Conservation (phyloP, 495 filamentous ascomycete species). For the Thozetella sp. region DNA sequence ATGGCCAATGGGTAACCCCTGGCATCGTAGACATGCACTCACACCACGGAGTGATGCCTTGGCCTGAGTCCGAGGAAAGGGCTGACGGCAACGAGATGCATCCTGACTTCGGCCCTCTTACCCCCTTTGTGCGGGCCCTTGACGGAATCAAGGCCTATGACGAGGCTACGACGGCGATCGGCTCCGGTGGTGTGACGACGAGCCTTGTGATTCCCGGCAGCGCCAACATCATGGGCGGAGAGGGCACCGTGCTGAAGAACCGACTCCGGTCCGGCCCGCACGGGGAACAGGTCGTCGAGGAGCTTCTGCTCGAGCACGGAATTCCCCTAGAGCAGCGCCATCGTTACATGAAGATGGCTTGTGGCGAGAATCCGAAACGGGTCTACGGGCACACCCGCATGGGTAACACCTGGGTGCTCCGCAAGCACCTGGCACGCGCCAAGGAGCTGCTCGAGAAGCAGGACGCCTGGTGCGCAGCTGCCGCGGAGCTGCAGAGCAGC, state of each 20-base stretch:
- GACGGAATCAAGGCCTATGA: constrained; percentile 52
- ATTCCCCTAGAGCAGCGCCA: constrained; percentile 37
- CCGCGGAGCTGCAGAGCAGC: constrained; percentile 18
- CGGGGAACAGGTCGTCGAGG: constrained; percentile 41
- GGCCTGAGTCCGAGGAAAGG: constrained; percentile 22
- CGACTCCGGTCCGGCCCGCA: constrained; percentile 20
- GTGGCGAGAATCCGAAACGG: constrained; percentile 53
- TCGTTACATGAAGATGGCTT: constrained; percentile 61
- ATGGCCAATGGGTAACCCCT: constrained; percentile 48
- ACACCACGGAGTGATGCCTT: constrained; percentile 33
- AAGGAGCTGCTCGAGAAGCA: constrained; percentile 41
- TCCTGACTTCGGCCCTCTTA: constrained; percentile 29
- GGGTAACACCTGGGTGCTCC: constrained; percentile 50
- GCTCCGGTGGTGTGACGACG: constrained; percentile 55
- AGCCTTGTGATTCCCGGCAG: constrained; percentile 56
- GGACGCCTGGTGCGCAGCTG: constrained; percentile 47
- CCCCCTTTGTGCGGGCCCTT: constrained; percentile 46
- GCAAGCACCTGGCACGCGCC: constrained; percentile 48
- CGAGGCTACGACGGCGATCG: constrained; percentile 43
- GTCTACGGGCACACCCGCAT: constrained; percentile 39
- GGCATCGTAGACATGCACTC: constrained; percentile 60
- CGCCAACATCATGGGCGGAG: constrained; percentile 57
- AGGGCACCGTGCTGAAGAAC: constrained; percentile 55
- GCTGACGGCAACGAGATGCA: constrained; percentile 40
- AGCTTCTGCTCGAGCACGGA: constrained; percentile 48